Evolutionary conservation across 371 early-diverging fungal genomes (phyloP), one percentile per base, ranked within the genome.

Genomic region (Paramicrosporidium saccamoebae): DNA sequence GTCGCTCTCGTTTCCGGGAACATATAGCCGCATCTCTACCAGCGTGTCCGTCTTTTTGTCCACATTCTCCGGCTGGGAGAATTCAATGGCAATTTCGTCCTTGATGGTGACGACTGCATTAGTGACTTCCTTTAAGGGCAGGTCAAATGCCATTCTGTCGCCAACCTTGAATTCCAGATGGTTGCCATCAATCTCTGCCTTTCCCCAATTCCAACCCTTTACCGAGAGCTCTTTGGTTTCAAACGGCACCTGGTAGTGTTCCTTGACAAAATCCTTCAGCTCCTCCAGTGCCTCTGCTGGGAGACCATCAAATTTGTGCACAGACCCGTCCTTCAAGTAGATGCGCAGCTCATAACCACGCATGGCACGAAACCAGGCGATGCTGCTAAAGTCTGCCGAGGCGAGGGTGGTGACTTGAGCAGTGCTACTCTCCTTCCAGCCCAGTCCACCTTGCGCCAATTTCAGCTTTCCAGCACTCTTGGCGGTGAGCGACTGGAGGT

Each of bases 141-240:
- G 37, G 36, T 88, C 88, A 38, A 88, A 81, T 44, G 74, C 63
- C 12, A 67, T 52, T 30, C 64, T 67, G 35, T 69, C 66, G 11
- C 52, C 49, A 10, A 68, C 69, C 25, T 50, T 63, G 41, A 86
- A 88, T 4, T 58, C 42, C 28, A 88, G 42, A 21, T 59, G 48
- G 11, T 55, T 50, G 11, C 68, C 64, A 45, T 69, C 53, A 30
- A 78, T 69, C 22, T 75, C 77, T 5, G 71, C 53, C 40, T 62
- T 58, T 20, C 84, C 92, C 88, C 92, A 86, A 50, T 88, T 86
- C 68, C 74, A 79, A 15, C 94, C 94, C 24, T 63, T 65, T 5
- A 81, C 42, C 26, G 73, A 67, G 20, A 67, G 34, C 26, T 92
- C 88, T 27, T 60, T 66, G 6, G 44, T 31, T 34, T 92, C 90